Conservation (phyloP, 192 early-diverging fungal genomes). For the Backusella morwellensis region DNA sequence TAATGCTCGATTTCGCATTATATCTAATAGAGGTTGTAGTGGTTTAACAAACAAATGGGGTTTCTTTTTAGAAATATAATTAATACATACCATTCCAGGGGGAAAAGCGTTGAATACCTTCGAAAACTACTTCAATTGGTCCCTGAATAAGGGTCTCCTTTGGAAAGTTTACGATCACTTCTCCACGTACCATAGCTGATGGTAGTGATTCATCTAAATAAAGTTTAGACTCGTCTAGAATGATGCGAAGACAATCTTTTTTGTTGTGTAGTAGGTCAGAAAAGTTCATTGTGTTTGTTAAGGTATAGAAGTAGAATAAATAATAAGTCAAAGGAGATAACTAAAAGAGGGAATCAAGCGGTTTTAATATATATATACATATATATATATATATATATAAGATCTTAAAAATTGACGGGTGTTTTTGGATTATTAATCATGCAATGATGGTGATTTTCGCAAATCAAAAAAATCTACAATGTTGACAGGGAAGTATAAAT, state of each 20-base stretch:
- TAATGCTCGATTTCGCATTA: conserved; percentile 8
- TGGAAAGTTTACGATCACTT: conserved; percentile 22
- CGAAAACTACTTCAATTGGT: conserved; percentile 25
- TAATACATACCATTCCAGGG: conserved; percentile 16
- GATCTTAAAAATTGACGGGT: not conserved
- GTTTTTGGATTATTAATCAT: not conserved
- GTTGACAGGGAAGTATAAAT: not conserved
- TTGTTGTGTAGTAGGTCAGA: not conserved
- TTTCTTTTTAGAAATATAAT: not conserved
- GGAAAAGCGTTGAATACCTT: conserved; percentile 21
- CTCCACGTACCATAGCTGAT: conserved; percentile 27
- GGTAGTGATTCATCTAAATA: conserved; percentile 22
- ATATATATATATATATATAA: not conserved
- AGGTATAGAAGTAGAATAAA: not conserved
- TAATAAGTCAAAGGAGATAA: not conserved
- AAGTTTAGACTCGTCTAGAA: conserved; percentile 22
- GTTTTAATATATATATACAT: not conserved
- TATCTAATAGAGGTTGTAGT: not conserved
- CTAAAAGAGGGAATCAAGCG: not conserved
- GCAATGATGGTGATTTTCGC: not conserved
- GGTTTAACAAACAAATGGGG: not conserved
- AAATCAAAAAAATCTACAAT: not conserved
- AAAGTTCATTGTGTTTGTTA: not conserved
- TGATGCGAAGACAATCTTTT: conserved; percentile 2
- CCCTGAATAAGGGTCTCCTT: conserved; percentile 20